Conservation (phyloP, 208 protist genomes). For the Phytomonas serpens region DNA sequence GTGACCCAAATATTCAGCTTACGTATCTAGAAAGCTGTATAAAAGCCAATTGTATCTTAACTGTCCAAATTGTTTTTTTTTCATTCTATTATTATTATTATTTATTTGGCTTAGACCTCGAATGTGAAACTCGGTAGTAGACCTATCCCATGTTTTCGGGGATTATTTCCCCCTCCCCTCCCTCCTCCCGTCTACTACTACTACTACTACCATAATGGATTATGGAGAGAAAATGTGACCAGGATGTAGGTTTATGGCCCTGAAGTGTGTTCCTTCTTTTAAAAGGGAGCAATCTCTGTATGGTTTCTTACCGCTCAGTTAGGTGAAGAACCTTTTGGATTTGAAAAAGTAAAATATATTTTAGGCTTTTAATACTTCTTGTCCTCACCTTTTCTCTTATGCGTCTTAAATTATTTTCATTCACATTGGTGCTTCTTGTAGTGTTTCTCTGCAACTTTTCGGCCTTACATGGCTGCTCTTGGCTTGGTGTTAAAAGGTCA, state of each 20-base stretch:
- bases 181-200: background rate
- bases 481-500: background rate
- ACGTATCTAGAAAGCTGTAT: background rate
- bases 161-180: background rate
- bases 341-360: background rate
- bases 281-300: background rate
- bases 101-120: background rate
- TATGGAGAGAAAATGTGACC: background rate
- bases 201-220: background rate
- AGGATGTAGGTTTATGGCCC: background rate
- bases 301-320: background rate
- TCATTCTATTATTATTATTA: background rate
- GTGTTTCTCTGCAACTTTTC: background rate
- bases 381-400: background rate
- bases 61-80: background rate
- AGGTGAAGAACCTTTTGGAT: background rate
- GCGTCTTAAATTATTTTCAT: background rate
- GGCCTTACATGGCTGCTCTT: background rate
- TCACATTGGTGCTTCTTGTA: background rate
- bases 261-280: background rate
- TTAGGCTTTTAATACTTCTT: background rate
- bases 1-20: background rate
- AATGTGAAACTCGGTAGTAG: background rate
- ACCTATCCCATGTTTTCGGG: background rate
- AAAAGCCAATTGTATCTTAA: background rate